A percentile compares a stretch with the other conserved stretches of the same genome.
phyloP scores from a whole-genome alignment of 441 rosid species.

The Sinapis alba region DNA sequence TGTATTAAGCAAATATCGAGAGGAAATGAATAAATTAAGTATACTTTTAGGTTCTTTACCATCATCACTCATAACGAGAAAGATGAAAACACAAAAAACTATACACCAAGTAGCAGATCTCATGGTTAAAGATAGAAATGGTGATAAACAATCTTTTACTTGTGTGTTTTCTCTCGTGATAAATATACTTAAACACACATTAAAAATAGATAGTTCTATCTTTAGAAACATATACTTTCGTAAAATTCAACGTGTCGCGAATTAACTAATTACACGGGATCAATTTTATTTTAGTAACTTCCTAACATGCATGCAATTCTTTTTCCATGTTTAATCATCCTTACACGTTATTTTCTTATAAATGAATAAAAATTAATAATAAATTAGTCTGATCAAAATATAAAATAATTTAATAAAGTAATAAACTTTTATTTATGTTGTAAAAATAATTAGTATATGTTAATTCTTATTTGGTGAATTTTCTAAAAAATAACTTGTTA shows the following conservation, averaged over 20 bases:
- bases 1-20: background rate
- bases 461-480: background rate
- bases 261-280: background rate
- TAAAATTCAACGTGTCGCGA: background rate
- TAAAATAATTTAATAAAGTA: background rate
- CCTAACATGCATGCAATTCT: background rate
- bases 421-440: background rate
- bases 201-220: background rate
- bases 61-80: background rate
- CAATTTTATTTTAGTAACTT: conserved; percentile 12
- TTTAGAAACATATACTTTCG: background rate
- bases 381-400: background rate
- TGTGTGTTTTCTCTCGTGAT: background rate
- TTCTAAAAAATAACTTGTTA: background rate
- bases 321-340: background rate
- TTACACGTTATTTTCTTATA: background rate
- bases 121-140: background rate
- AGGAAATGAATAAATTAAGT: background rate
- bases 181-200: background rate
- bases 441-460: background rate
- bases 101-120: conserved; percentile 16
- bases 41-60: background rate
- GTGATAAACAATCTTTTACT: background rate
- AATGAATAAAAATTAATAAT: background rate
- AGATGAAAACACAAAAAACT: background rate